phyloP scores from a whole-genome alignment of 306 rosid species.

The Hippophae rhamnoides region DNA sequence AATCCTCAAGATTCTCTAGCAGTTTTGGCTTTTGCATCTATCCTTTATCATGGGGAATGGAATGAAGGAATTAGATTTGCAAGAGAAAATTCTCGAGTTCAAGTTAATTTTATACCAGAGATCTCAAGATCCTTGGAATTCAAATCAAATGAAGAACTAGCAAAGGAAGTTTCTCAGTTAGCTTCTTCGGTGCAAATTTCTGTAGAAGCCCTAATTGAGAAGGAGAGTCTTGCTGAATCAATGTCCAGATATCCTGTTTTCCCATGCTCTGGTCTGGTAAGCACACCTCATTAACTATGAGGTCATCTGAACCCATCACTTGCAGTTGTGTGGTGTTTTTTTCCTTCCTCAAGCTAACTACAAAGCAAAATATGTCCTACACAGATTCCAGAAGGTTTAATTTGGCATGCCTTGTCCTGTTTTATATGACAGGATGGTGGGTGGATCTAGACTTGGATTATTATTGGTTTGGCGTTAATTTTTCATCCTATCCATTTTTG shows the following conservation, averaged over 20 bases:
- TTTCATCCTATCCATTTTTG: no score
- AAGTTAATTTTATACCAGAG: slow-evolving; percentile 57
- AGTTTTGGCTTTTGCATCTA: slow-evolving; percentile 61
- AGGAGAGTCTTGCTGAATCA: slow-evolving; percentile 24
- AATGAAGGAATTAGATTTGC: slow-evolving; percentile 58
- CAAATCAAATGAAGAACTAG: slow-evolving; percentile 58
- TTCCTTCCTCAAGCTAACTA: no score
- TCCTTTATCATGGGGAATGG: slow-evolving; percentile 75
- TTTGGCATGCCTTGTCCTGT: no score
- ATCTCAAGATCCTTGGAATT: slow-evolving; percentile 30
- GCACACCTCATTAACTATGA: slow-evolving; percentile 12
- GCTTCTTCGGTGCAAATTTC: slow-evolving; percentile 50
- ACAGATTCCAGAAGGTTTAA: no score
- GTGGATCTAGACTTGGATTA: no score
- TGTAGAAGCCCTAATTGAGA: slow-evolving; percentile 24
- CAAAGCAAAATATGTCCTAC: no score
- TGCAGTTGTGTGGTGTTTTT: no score
- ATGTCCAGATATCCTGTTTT: slow-evolving; percentile 35
- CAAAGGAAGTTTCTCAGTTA: slow-evolving; percentile 42
- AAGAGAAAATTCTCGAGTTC: slow-evolving; percentile 32
- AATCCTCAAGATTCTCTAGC: slow-evolving; percentile 62
- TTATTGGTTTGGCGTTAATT: no score
- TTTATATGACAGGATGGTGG: no score
- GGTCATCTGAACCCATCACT: no score
- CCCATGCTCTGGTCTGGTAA: slow-evolving; percentile 44